Evolutionary conservation across 768 basidiomycete species (phyloP).

Genomic region (Epithele typhae): DNA sequence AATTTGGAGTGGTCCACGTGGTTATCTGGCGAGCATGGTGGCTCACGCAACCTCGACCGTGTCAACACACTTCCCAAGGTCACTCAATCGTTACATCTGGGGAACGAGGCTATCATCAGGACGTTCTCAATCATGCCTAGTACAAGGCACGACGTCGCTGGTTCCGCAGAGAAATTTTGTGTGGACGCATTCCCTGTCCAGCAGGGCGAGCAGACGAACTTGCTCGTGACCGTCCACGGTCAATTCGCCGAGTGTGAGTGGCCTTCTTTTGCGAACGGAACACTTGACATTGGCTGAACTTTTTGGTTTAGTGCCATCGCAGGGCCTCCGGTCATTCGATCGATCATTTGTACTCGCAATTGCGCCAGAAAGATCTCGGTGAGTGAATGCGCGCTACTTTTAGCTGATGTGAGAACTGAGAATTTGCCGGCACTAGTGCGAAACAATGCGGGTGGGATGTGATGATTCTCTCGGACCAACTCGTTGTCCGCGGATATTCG

Average conservation of each 20-base stretch:
- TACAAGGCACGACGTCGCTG: constrained; percentile 79
- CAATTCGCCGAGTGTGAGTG: constrained; percentile 85
- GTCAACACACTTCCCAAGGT: constrained; percentile 61
- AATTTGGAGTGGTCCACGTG: constrained; percentile 78
- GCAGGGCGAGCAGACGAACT: constrained; percentile 50
- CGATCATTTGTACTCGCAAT: constrained; percentile 85
- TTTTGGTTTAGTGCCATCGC: constrained; percentile 49
- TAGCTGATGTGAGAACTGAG: constrained; percentile 12
- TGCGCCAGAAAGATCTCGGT: constrained; percentile 80
- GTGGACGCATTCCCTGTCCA: constrained; percentile 81
- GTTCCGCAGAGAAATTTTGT: constrained; percentile 77
- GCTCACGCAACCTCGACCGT: constrained; percentile 75
- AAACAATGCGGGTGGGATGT: constrained; percentile 86
- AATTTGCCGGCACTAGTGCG: constrained; percentile 45
- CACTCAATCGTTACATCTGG: constrained; percentile 65
- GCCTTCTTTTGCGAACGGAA: background rate
- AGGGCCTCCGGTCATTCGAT: constrained; percentile 89
- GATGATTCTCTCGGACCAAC: constrained; percentile 83
- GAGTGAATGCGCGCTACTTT: constrained; percentile 30
- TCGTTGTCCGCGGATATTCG: constrained; percentile 80
- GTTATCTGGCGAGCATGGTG: constrained; percentile 48
- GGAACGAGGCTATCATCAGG: constrained; percentile 58
- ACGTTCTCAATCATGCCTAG: constrained; percentile 62
- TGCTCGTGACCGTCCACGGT: constrained; percentile 78
- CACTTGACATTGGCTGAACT: background rate